phyloP scores from a whole-genome alignment of 345 rosid genomes.

The Populus simonii region DNA sequence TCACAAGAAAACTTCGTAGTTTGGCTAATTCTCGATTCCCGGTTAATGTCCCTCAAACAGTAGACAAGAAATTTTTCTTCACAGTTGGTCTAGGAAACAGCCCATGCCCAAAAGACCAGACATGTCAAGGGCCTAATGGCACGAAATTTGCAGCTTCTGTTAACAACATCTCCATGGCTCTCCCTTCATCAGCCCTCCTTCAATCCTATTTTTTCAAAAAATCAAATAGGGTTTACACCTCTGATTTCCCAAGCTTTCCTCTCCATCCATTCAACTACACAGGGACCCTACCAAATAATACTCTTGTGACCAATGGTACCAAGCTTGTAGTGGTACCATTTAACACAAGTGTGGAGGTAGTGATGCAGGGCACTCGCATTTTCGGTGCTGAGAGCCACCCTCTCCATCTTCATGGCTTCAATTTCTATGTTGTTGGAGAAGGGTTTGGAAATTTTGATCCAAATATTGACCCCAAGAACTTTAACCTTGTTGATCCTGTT shows the following conservation, averaged over 20 bases:
- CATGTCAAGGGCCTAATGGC: slow-evolving; percentile 73
- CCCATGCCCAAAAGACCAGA: slow-evolving; percentile 63
- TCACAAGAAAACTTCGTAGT: slow-evolving; percentile 46
- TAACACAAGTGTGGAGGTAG: slow-evolving; percentile 59
- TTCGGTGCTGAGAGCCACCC: slow-evolving; percentile 78
- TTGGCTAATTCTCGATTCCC: slow-evolving; percentile 53
- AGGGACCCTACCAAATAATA: slow-evolving; percentile 66
- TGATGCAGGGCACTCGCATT: slow-evolving; percentile 77
- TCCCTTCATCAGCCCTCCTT: slow-evolving; percentile 54
- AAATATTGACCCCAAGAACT: slow-evolving; percentile 48
- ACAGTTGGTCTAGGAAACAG: slow-evolving; percentile 59
- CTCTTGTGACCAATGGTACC: slow-evolving; percentile 51
- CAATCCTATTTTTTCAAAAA: slow-evolving; percentile 48
- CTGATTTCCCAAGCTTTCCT: slow-evolving; percentile 59
- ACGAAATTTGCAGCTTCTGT: slow-evolving; percentile 62
- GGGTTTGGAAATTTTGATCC: slow-evolving; percentile 75
- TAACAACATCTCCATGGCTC: slow-evolving; percentile 58
- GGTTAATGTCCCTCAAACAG: slow-evolving; percentile 50
- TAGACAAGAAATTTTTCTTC: slow-evolving; percentile 47
- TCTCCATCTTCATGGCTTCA: slow-evolving; percentile 68
- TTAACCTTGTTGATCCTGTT: slow-evolving; percentile 67
- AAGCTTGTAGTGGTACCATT: slow-evolving; percentile 53
- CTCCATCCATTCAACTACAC: slow-evolving; percentile 60
- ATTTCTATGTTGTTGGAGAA: slow-evolving; percentile 70
- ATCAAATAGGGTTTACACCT: slow-evolving; percentile 47